phyloP scores from a whole-genome alignment of 306 rosid genomes.

The Rubus idaeus region DNA sequence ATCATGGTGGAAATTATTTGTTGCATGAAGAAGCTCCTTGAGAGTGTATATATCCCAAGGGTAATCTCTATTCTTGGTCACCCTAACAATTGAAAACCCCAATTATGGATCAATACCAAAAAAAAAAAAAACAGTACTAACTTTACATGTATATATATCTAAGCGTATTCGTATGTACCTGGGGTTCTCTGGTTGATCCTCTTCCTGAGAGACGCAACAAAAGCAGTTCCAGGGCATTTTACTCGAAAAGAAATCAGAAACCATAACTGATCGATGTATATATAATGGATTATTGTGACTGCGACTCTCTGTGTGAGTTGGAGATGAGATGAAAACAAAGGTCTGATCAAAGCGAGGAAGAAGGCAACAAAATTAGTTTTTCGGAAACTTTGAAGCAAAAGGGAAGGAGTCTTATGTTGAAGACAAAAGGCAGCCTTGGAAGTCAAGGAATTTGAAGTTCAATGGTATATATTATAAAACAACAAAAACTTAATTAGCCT shows the following conservation, averaged over 20 bases:
- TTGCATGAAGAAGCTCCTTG: constrained; percentile 84
- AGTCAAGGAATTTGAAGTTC: constrained; percentile 51
- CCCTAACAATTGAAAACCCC: constrained; percentile 5
- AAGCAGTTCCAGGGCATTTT: constrained; percentile 54
- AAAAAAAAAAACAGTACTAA: too few species aligned
- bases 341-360: constrained; percentile 34
- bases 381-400: constrained; percentile 49
- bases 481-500: constrained; percentile 14
- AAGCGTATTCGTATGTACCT: constrained; percentile 33
- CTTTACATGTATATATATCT: too few species aligned
- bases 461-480: constrained; percentile 3
- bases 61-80: constrained; percentile 48
- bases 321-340: constrained; percentile 24
- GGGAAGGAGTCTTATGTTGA: constrained; percentile 39
- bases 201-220: constrained; percentile 43
- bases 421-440: constrained; percentile 64
- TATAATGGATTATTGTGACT: constrained; percentile 1
- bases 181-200: constrained; percentile 22
- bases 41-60: constrained; percentile 83
- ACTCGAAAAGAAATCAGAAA: constrained; percentile 17
- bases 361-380: constrained; percentile 8
- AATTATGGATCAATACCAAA: background rate
- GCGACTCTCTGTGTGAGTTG: background rate
- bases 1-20: constrained; percentile 74
- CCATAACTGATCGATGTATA: constrained; percentile 5